Evolutionary conservation across 306 rosid species (phyloP), one percentile per base, ranked within the genome.

Genomic region (Heteromeles arbutifolia): DNA sequence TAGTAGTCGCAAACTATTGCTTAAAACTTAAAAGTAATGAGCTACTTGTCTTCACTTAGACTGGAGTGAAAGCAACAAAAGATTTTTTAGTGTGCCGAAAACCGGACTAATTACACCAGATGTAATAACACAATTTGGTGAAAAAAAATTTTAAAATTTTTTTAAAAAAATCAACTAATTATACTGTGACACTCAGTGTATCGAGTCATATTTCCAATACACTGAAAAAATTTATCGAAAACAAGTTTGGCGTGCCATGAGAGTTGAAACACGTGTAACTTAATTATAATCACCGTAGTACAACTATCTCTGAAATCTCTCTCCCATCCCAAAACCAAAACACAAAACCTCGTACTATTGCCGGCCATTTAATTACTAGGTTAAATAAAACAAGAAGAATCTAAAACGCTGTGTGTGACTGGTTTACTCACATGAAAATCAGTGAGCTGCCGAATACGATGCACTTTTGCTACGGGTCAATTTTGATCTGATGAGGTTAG

Each of bases 331-430:
- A 5, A 57, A 34, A 48, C 74, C 59, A 6, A 72, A 61, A 65
- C 65, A 19, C 74, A 81, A 81, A 87, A 82, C 88, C 90, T 90
- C 80, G 85, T 84, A 87, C 87, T 11, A 19, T 50, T 70, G 18
- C 44, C 18, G 78, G 11, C 80, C 29, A n/a, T 80, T 78, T 78
- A 80, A 84, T 69, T 45, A 45, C 44, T 43, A 18, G 28, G 21
- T 18, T 43, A 50, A 76, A 43, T 34, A 73, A 69, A 48, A 48
- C 54, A 84, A 80, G 81, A 50, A 75, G 77, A 75, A 85, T 75
- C 81, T 71, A 52, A 48, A 74, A 54, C 59, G 11, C 61, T 48
- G 54, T 80, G 65, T 67, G 41, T 61, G 72, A 45, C 67, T 77
- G 59, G 59, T 58, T 63, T 76, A 15, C 78, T 81, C 84, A 83